Evolutionary conservation across 1,284 basidiomycete genomes (phyloP).

Genomic region (Ustilago bromivora): DNA sequence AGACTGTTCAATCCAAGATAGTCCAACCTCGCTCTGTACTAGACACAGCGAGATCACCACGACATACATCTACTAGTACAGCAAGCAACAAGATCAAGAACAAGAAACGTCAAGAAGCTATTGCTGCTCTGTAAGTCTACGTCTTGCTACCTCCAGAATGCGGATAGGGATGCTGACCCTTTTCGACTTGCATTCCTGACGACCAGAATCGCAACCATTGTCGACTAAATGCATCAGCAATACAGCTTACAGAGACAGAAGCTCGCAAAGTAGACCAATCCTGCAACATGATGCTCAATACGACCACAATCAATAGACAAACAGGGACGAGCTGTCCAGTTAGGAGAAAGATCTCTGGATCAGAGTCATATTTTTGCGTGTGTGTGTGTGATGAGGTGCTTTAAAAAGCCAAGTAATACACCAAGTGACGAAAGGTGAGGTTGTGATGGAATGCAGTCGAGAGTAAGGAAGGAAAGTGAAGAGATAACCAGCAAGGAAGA

Average conservation of each 20-base stretch:
- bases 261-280: too few relatives aligned
- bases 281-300: neutral
- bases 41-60: too few relatives aligned
- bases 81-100: neutral
- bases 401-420: slow-evolving; percentile 18
- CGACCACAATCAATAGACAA: neutral
- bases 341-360: neutral
- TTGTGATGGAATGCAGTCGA: slow-evolving; percentile 10
- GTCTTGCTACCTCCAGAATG: neutral
- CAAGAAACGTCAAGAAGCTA: slow-evolving; percentile 15
- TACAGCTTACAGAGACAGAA: neutral
- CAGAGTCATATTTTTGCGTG: slow-evolving; percentile 13
- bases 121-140: slow-evolving; percentile 39
- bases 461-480: neutral
- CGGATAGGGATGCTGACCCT: neutral
- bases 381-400: slow-evolving; percentile 1
- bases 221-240: slow-evolving; percentile 15
- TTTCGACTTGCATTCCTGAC: neutral
- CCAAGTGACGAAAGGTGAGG: slow-evolving; percentile 2
- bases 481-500: neutral
- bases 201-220: slow-evolving; percentile 28
- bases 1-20: too few relatives aligned
- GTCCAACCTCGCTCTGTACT: too few relatives aligned
- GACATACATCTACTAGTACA: neutral
- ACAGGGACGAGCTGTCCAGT: neutral